Base-by-base conservation (phyloP, 140 eudicot genomes). In the Ambrosia hybrid region DNA sequence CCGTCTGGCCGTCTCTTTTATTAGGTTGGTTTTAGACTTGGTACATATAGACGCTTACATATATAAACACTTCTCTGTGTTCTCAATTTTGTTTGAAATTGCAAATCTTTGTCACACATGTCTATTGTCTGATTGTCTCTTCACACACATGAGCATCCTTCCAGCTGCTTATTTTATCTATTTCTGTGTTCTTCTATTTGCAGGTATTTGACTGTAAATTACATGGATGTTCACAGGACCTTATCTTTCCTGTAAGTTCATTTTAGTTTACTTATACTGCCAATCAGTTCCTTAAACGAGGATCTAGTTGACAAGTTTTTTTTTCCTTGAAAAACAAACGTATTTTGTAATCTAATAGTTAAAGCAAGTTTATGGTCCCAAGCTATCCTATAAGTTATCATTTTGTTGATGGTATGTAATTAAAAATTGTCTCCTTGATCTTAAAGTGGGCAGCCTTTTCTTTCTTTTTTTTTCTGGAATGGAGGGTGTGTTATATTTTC, bases 161-260 rank as follows among this genome's bases (percentile, higher is more conserved):
- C 63, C 67, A 57, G 13, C 58, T 57, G 75, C 75, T 55, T 6
- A 61, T 16, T 48, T 62, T n/a, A 21, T 68, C 63, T 70, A 37
- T 67, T 58, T 4, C 39, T 73, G 5, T 63, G 51, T 39, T 61
- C 36, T 64, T 66, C 33, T 37, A 37, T 68, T 83, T 68, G 69
- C 89, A 95, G 99, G 96, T 95, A 62, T 95, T 95, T 83, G 99
- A 95, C 75, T 95, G 99, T 81, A 91, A 85, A 83, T 72, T 95
- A 67, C 99, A 95, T 83, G 99, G 99, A 73, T 95, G 99, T 71
- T 95, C 97, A 11, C 96, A 91, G 84, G 99, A 95, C 69, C 95
- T 95, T 61, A 78, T 88, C 76, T 91, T 95, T 82, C 97, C 97
- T 67, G 99, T 95, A 88, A 78, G 92, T 81, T 70, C 67, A 65